Evolutionary conservation across 164 flowering plant genomes (phyloP).

Genomic region (Nelumbo lutea): DNA sequence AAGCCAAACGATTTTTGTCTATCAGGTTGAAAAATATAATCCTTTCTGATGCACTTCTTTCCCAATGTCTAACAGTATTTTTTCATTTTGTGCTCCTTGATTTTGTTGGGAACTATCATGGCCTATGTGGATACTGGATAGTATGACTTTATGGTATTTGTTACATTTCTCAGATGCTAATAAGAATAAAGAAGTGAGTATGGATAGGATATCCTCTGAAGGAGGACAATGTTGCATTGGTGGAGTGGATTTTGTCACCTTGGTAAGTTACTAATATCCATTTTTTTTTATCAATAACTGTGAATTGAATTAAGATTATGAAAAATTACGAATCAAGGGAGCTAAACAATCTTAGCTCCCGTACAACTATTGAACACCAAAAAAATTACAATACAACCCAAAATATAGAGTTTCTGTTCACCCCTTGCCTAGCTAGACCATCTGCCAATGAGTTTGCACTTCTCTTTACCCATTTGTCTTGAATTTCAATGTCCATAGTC

Average conservation of each 20-base stretch:
- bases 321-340: too few relatives aligned
- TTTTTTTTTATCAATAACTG: neutral
- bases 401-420: too few relatives aligned
- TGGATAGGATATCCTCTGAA: conserved; percentile 11
- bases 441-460: too few relatives aligned
- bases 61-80: neutral
- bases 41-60: neutral
- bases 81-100: neutral
- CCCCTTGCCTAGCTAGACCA: too few relatives aligned
- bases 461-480: too few relatives aligned
- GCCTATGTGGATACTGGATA: neutral
- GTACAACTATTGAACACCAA: too few relatives aligned
- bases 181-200: conserved; percentile 8
- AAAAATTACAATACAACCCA: too few relatives aligned
- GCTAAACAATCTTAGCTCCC: too few relatives aligned
- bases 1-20: conserved; percentile 9
- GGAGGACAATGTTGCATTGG: conserved; percentile 45
- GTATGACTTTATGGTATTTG: conserved; percentile 3
- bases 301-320: too few relatives aligned
- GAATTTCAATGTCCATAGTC: too few relatives aligned
- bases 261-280: conserved; percentile 41
- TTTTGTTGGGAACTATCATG: neutral
- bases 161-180: conserved; percentile 26
- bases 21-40: conserved; percentile 33
- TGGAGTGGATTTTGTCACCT: conserved; percentile 74